Conservation (phyloP, 306 rosid genomes). For the Arachis hypogaea region DNA sequence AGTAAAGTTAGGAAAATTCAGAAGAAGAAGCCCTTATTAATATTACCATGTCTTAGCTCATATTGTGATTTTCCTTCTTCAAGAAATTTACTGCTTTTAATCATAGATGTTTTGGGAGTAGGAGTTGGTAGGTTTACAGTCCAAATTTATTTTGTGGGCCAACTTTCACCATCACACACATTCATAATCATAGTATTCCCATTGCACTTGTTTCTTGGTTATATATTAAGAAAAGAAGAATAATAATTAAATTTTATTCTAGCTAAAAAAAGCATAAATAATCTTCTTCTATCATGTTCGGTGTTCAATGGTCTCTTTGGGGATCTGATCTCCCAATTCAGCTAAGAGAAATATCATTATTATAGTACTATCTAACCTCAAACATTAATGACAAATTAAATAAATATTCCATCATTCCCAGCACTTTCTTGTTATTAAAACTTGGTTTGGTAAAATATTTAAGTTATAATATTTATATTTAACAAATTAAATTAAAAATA, state of each 20-base stretch:
- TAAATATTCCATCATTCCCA: background rate
- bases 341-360: background rate
- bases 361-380: too few species aligned
- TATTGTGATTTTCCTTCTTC: background rate
- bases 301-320: background rate
- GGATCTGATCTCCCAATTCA: background rate
- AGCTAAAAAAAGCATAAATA: background rate
- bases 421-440: background rate
- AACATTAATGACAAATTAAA: too few species aligned
- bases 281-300: background rate
- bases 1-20: background rate
- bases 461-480: too few species aligned
- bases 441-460: too few species aligned
- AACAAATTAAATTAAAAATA: too few species aligned
- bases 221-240: background rate
- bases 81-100: conserved; percentile 37
- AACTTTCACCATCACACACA: conserved; percentile 37
- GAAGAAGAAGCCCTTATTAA: background rate
- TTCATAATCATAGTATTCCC: conserved; percentile 3
- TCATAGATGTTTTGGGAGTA: conserved; percentile 45
- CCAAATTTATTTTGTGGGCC: conserved; percentile 56
- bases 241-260: too few species aligned
- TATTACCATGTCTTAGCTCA: conserved; percentile 3
- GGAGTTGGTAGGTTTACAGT: conserved; percentile 47
- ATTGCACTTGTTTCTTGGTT: background rate